Conservation (phyloP, 805 yeast species). For the Ogataea sp. region DNA sequence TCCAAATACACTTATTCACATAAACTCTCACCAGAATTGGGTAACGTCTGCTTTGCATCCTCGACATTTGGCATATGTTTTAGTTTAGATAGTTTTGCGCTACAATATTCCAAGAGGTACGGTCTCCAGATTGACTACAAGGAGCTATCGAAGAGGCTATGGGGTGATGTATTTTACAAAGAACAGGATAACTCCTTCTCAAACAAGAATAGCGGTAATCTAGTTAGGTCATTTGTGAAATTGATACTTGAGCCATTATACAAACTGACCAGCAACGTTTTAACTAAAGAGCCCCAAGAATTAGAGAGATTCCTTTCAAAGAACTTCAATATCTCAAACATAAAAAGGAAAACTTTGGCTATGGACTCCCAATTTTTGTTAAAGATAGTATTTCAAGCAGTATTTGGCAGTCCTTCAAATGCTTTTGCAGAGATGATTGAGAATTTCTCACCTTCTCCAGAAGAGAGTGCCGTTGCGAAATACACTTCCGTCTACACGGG, state of each 20-base stretch:
- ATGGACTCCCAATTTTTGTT: slow-evolving; percentile 56
- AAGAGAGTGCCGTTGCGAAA: slow-evolving; percentile 20
- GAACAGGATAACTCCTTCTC: slow-evolving; percentile 36
- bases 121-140: slow-evolving; percentile 21
- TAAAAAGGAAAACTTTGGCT: slow-evolving; percentile 32
- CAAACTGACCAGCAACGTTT: slow-evolving; percentile 55
- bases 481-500: slow-evolving; percentile 21
- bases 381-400: slow-evolving; percentile 39
- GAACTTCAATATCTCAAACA: slow-evolving; percentile 34
- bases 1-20: slow-evolving; percentile 20
- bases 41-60: slow-evolving; percentile 73
- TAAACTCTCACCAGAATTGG: slow-evolving; percentile 48
- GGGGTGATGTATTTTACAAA: slow-evolving; percentile 70
- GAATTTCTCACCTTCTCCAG: slow-evolving; percentile 28
- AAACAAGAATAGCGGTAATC: slow-evolving; percentile 11
- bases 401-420: slow-evolving; percentile 41
- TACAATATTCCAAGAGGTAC: slow-evolving; percentile 33
- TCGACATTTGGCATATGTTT: slow-evolving; percentile 55
- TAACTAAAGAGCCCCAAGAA: slow-evolving; percentile 41
- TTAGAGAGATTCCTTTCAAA: slow-evolving; percentile 37
- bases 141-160: slow-evolving; percentile 48
- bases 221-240: slow-evolving; percentile 42
- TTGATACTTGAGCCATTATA: slow-evolving; percentile 76
- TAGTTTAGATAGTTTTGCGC: slow-evolving; percentile 57
- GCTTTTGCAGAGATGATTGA: slow-evolving; percentile 49